phyloP scores from a whole-genome alignment of 805 yeast species.

The Teunomyces lycoperdinae region DNA sequence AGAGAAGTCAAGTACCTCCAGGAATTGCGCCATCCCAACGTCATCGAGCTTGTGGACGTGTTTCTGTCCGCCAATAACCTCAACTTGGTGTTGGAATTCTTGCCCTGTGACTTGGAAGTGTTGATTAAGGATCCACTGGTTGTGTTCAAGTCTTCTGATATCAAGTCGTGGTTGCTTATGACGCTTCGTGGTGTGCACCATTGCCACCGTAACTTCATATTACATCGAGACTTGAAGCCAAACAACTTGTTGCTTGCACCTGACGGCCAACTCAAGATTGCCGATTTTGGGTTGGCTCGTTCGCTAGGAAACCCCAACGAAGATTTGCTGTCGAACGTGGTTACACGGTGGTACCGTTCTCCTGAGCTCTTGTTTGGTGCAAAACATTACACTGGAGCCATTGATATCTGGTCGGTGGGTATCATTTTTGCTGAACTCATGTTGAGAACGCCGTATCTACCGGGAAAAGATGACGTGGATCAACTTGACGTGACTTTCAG shows the following conservation, averaged over 20 bases:
- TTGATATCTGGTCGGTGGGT: constrained; percentile 46
- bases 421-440: constrained; percentile 90
- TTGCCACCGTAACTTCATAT: constrained; percentile 85
- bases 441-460: constrained; percentile 91
- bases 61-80: constrained; percentile 64
- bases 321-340: constrained; percentile 86
- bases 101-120: constrained; percentile 90
- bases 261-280: constrained; percentile 83
- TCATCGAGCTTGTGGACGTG: constrained; percentile 87
- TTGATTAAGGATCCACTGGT: constrained; percentile 76
- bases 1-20: constrained; percentile 87
- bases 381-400: constrained; percentile 42
- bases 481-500: constrained; percentile 91
- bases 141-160: constrained; percentile 79
- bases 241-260: constrained; percentile 86
- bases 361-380: constrained; percentile 52
- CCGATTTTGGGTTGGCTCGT: constrained; percentile 96
- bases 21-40: constrained; percentile 70
- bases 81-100: constrained; percentile 86
- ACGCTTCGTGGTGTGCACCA: constrained; percentile 92
- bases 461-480: constrained; percentile 87
- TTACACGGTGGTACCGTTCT: constrained; percentile 96
- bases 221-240: constrained; percentile 94
- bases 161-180: constrained; percentile 93
- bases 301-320: constrained; percentile 73